phyloP scores from a whole-genome alignment of 1,284 basidiomycete genomes.

The Agaricales sp. region DNA sequence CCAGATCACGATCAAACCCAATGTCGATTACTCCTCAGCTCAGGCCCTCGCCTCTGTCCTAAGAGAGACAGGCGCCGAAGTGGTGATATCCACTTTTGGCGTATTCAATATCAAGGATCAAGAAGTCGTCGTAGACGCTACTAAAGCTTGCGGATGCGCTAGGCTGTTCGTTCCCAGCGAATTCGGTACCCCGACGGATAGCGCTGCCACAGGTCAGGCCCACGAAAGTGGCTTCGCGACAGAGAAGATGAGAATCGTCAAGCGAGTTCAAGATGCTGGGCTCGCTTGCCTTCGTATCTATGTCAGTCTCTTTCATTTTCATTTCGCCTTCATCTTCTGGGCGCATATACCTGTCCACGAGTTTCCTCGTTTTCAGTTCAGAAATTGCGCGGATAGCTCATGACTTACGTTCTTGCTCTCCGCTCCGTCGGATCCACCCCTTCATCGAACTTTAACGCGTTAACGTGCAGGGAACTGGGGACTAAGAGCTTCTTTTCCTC shows the following conservation, averaged over 20 bases:
- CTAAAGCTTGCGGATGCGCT: not conserved
- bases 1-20: not conserved
- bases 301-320: constrained; percentile 1
- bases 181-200: not conserved
- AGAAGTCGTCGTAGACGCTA: not conserved
- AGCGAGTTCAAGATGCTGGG: not conserved
- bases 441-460: too few relatives aligned
- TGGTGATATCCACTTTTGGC: not conserved
- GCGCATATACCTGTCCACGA: not conserved
- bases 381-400: not conserved
- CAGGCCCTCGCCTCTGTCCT: not conserved
- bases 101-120: not conserved
- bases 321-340: not conserved
- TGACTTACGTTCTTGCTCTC: too few relatives aligned
- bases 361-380: not conserved
- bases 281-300: not conserved
- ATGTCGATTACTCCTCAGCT: not conserved
- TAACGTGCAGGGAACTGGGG: too few relatives aligned
- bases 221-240: not conserved
- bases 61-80: not conserved
- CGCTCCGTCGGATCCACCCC: too few relatives aligned
- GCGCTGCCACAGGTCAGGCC: not conserved
- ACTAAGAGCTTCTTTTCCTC: too few relatives aligned
- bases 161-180: not conserved
- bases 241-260: not conserved